phyloP scores from a whole-genome alignment of 345 rosid genomes.

The Populus euphratica region DNA sequence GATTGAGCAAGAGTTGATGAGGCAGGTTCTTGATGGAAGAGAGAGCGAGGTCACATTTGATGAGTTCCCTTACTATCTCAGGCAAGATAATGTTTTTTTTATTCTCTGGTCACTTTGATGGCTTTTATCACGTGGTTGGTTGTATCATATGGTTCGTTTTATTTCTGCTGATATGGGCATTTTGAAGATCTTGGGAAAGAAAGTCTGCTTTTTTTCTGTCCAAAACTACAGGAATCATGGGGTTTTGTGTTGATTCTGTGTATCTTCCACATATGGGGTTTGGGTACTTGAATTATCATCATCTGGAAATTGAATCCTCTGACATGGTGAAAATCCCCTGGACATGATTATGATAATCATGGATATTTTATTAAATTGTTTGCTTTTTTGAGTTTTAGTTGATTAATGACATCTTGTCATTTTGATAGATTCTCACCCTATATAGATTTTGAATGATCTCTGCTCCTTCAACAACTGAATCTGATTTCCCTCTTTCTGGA shows the following conservation, averaged over 20 bases:
- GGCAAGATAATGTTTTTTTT: constrained; percentile 38
- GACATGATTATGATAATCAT: constrained; percentile 20
- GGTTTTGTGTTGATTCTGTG: not conserved
- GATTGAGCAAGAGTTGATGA: constrained; percentile 79
- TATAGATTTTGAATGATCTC: constrained; percentile 1
- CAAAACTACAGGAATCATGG: not conserved
- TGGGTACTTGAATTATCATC: not conserved
- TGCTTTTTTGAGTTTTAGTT: not conserved
- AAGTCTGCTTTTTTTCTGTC: not conserved
- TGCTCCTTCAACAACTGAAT: not conserved
- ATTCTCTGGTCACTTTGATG: not conserved
- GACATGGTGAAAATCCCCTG: constrained; percentile 11
- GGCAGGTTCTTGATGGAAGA: constrained; percentile 66
- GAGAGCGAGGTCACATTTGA: constrained; percentile 60
- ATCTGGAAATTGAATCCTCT: constrained; percentile 19
- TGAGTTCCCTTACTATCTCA: constrained; percentile 83
- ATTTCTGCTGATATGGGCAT: not conserved
- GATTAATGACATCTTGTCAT: not conserved
- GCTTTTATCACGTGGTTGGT: not conserved
- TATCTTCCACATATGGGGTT: not conserved
- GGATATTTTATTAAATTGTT: not conserved
- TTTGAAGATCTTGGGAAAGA: constrained; percentile 3
- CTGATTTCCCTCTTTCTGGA: not conserved
- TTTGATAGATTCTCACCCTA: not conserved
- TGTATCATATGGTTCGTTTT: not conserved